These are phyloP conservation scores for Colletotrichum graminicola DNA, from an alignment of 2,329 filamentous ascomycete species.

Conservation along the genomic window DNA sequence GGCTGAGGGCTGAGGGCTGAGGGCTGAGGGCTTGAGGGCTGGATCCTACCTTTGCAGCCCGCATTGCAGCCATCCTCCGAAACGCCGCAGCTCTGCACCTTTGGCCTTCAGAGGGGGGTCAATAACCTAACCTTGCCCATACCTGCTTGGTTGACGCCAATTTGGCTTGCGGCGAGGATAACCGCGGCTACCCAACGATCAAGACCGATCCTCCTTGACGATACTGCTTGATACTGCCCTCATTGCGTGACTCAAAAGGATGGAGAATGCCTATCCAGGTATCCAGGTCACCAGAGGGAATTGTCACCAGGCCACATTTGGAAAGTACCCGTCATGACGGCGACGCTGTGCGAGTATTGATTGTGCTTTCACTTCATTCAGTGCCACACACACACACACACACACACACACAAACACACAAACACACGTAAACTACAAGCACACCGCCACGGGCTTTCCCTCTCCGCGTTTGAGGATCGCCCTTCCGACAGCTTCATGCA, in stretches of 20 bases:
- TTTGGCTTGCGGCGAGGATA: slow-evolving; percentile 2
- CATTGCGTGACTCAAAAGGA: not conserved
- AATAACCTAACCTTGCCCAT: not conserved
- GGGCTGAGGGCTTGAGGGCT: slow-evolving; percentile 16
- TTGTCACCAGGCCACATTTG: not conserved
- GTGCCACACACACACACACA: not conserved
- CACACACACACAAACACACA: not conserved
- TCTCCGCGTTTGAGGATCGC: slow-evolving; percentile 14
- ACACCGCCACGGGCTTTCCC: slow-evolving; percentile 7
- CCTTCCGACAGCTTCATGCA: slow-evolving; percentile 5
- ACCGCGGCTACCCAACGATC: slow-evolving; percentile 15
- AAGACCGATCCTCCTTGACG: not conserved
- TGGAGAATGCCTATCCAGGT: not conserved
- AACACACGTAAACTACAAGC: not conserved
- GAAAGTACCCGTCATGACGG: not conserved
- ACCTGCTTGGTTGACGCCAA: not conserved
- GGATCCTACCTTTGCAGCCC: slow-evolving; percentile 1
- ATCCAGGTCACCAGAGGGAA: not conserved
- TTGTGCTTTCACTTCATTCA: not conserved
- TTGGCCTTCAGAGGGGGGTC: too few relatives aligned
- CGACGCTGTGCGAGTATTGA: not conserved
- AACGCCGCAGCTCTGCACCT: not conserved
- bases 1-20: slow-evolving; percentile 18
- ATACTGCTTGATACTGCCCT: not conserved
- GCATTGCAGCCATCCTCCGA: slow-evolving; percentile 4